Evolutionary conservation across 441 rosid species (phyloP), one percentile per base, ranked within the genome.

Genomic region (Erodium moschatum): DNA sequence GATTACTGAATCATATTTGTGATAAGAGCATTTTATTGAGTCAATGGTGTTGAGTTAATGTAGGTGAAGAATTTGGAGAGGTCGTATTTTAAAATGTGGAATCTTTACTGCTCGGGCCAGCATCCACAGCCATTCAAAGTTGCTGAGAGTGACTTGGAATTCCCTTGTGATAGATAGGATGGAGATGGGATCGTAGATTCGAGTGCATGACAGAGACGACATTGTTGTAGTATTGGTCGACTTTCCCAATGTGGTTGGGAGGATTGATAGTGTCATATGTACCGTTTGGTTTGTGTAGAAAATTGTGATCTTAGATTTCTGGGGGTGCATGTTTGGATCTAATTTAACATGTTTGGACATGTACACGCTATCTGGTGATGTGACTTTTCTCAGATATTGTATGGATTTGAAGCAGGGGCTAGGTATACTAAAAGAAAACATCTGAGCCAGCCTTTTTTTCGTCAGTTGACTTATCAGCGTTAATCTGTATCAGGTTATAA

Each of bases 71-170:
- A 95, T 83, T 84, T 95, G 61, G 98, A 92, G 78, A 83, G 96
- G 73, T 78, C 96, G 5, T 95, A 87, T 82, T 85, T 92, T 71
- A 95, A 85, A 80, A 95, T 95, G 99, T 95, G 98, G 99, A 90
- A 82, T 82, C 78, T 89, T 15, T 81, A 87, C 69, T 87, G 97
- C 81, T 78, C 82, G 0, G 90, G 97, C 46, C 84, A 85, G 81
- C 83, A 85, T 65, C 89, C 96, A 4, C 87, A 83, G 31, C 96
- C 86, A 81, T 95, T 92, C 31, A 90, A 84, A 74, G 99, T 92
- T 4, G 73, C 80, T 0, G 98, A 95, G 81, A 83, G 81, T 72
- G 96, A 95, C 73, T 24, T 69, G 1, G 97, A 92, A 38, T 92
- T 84, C 86, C 98, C 98, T 2, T 79, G 60, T 66, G 86, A 90